Conservation (phyloP, 306 rosid genomes). For the Crotalaria pallida region DNA sequence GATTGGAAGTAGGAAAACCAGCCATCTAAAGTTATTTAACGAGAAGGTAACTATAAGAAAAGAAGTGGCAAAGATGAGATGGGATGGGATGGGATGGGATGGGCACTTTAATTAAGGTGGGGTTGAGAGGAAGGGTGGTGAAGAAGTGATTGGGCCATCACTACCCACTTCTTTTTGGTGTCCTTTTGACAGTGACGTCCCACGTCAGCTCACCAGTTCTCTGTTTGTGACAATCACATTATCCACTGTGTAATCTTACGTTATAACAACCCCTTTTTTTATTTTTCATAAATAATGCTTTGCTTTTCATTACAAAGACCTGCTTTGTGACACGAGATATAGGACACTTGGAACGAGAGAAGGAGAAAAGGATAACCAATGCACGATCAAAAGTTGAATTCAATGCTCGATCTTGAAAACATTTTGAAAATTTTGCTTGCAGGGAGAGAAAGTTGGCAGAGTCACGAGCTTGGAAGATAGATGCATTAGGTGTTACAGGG, state of each 20-base stretch:
- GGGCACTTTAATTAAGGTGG: constrained; percentile 40
- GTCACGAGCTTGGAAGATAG: neutral
- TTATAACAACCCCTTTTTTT: too few species aligned
- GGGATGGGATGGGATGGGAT: too few species aligned
- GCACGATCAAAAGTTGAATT: neutral
- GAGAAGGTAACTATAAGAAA: too few species aligned
- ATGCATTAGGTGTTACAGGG: neutral
- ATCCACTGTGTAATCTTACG: constrained; percentile 27
- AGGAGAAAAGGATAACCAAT: too few species aligned
- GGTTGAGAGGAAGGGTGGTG: constrained; percentile 13
- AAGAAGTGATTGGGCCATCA: constrained; percentile 60
- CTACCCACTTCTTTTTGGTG: constrained; percentile 44
- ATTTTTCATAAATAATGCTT: too few species aligned
- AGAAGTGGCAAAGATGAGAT: constrained; percentile 25
- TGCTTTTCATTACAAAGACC: neutral
- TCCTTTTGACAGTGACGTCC: constrained; percentile 41
- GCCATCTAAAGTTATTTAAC: neutral
- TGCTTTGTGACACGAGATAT: neutral
- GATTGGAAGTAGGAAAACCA: neutral
- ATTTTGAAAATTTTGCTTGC: neutral
- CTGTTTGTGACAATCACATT: constrained; percentile 15
- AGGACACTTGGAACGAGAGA: neutral
- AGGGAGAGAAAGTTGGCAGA: neutral
- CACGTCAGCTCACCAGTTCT: constrained; percentile 60
- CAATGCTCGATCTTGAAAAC: too few species aligned